Percentiles rank a stretch among this genome's conserved stretches.
Conservation (phyloP, 148 eudicot species). For the Rhododendron williamsianum region DNA sequence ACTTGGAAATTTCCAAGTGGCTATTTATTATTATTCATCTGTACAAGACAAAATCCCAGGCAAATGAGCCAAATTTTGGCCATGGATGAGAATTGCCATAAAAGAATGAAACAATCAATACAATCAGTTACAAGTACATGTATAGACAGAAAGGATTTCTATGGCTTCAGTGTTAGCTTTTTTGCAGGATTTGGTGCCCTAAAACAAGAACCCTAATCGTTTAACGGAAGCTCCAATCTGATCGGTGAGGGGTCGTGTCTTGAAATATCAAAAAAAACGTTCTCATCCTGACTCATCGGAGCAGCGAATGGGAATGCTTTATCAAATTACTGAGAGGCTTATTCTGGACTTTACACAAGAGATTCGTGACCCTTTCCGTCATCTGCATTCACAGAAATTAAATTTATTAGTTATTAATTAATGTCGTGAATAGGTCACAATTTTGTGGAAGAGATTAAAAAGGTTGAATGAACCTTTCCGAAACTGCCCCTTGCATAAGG, state of each 20-base stretch:
- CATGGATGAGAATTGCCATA: slow-evolving; percentile 2
- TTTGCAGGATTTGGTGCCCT: not conserved
- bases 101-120: slow-evolving; percentile 6
- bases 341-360: slow-evolving; percentile 39
- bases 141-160: not conserved
- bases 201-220: not conserved
- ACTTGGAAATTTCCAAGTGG: not conserved
- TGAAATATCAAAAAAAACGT: not conserved
- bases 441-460: not conserved
- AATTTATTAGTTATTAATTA: not conserved
- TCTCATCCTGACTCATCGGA: slow-evolving; percentile 29
- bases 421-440: not conserved
- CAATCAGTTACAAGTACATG: not conserved
- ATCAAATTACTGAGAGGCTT: slow-evolving; percentile 57
- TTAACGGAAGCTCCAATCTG: not conserved
- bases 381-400: slow-evolving; percentile 31
- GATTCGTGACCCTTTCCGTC: slow-evolving; percentile 54
- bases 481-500: slow-evolving; percentile 68
- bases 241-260: not conserved
- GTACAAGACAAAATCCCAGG: slow-evolving; percentile 8
- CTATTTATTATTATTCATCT: not conserved
- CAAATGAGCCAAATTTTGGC: not conserved
- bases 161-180: not conserved
- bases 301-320: slow-evolving; percentile 64
- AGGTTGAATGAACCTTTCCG: slow-evolving; percentile 46